Evolutionary conservation across 192 early-diverging fungal genomes (phyloP).

Genomic region (Coemansia sp.): DNA sequence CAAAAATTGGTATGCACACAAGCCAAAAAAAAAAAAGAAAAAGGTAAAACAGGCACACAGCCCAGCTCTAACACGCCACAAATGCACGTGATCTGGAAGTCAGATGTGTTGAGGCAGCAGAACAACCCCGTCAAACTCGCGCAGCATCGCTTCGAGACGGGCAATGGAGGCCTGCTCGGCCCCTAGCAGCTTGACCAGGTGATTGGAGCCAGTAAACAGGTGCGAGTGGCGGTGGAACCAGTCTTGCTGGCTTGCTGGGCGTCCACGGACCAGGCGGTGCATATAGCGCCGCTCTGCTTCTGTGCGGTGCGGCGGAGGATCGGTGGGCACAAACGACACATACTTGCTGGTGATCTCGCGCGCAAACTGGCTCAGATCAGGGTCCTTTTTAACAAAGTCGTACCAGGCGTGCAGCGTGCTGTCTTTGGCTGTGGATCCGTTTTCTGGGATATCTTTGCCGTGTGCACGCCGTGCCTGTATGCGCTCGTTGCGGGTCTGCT

Average conservation of each 20-base stretch:
- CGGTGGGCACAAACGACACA: conserved; percentile 38
- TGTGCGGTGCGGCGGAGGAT: conserved; percentile 26
- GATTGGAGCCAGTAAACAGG: conserved; percentile 40
- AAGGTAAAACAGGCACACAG: neutral
- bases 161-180: conserved; percentile 27
- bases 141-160: conserved; percentile 28
- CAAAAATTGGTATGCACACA: neutral
- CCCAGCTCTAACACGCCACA: conserved; percentile 5
- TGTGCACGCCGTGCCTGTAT: conserved; percentile 24
- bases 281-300: conserved; percentile 40
- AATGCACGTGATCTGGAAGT: neutral
- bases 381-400: conserved; percentile 33
- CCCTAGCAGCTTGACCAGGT: conserved; percentile 43
- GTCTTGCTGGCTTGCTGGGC: conserved; percentile 28
- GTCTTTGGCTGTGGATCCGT: neutral
- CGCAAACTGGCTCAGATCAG: conserved; percentile 31
- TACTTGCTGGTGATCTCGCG: conserved; percentile 33
- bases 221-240: conserved; percentile 50
- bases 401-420: conserved; percentile 28
- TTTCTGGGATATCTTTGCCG: conserved; percentile 30
- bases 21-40: conserved; percentile 4
- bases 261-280: conserved; percentile 19
- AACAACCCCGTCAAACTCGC: conserved; percentile 31
- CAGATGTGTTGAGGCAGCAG: conserved; percentile 37
- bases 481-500: conserved; percentile 23